Evolutionary conservation across 352 stramenopile species (phyloP), one percentile per base, ranked within the genome.

Genomic region (Thalassiosira hispida): DNA sequence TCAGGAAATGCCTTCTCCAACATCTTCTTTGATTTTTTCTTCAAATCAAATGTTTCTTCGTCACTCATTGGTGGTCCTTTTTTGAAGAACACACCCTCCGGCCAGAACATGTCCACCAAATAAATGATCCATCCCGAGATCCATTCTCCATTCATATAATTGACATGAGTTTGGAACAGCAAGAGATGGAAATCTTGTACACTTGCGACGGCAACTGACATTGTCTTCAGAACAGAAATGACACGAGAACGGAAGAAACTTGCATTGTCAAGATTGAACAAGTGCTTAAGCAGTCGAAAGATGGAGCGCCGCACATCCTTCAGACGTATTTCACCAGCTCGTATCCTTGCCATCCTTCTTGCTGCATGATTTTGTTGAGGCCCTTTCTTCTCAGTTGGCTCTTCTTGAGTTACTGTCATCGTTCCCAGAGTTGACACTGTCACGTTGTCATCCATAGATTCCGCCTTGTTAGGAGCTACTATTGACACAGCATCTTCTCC

Each of bases 211-310:
- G 88, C 87, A 64, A 94, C 86, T 4, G 87, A 91, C 59, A 90
- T 89, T 23, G 88, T 93, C 55, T 92, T 91, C 9, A 95, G 51
- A 47, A 86, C 90, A 55, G 88, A 85, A 42, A 95, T 82, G 44
- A 95, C 77, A 27, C 83, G 79, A 46, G 79, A 90, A 27, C 90
- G 84, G 22, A 94, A 88, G 55, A 95, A 95, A 11, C 79, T 91
- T 22, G 90, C 90, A 82, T 92, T 92, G 47, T 94, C 90, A 44
- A 95, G 89, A 71, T 90, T 84, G 66, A 95, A 93, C 2, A 92
- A 64, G 67, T 92, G 73, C 62, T 81, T 80, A 3, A 93, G 63
- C 25, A 94, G 67, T 71, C 86, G 75, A 75, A 94, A 90, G 23
- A 90, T 71, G 18, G 75, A 78, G 52, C 85, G 85, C 16, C 89